Conservation (phyloP, 352 stramenopile genomes). For the Aphanomyces stellatus region DNA sequence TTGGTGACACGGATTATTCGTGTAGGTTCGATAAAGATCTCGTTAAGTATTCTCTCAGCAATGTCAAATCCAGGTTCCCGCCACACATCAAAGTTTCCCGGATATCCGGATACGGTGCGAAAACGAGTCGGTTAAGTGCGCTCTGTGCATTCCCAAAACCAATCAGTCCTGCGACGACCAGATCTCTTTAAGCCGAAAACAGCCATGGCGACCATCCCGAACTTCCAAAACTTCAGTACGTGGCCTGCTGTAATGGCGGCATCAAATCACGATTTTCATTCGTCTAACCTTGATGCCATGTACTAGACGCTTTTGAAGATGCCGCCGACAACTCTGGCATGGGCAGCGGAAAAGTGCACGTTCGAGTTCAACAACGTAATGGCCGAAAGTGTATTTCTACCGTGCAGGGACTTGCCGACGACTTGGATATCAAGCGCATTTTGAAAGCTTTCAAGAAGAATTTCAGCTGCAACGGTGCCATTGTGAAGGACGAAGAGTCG, state of each 20-base stretch:
- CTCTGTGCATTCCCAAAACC: not conserved
- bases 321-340: slow-evolving; percentile 83
- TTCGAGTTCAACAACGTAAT: slow-evolving; percentile 99
- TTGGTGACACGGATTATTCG: not conserved
- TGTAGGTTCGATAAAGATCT: not conserved
- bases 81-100: not conserved
- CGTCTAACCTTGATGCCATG: too few species aligned
- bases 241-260: not conserved
- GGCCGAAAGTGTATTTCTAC: slow-evolving; percentile 99
- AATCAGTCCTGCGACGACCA: not conserved
- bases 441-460: slow-evolving; percentile 99
- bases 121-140: not conserved
- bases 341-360: slow-evolving; percentile 90
- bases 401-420: slow-evolving; percentile 95
- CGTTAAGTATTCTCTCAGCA: too few species aligned
- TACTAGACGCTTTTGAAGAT: slow-evolving; percentile 81
- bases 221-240: slow-evolving; percentile 18
- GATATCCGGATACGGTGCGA: not conserved
- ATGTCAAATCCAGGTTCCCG: not conserved
- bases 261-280: not conserved
- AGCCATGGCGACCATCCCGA: slow-evolving; percentile 12
- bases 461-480: slow-evolving; percentile 99
- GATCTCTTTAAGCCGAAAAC: not conserved
- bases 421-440: slow-evolving; percentile 99
- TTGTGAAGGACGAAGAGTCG: slow-evolving; percentile 97